Evolutionary conservation across 805 yeast species (phyloP), one percentile per base, ranked within the genome.

Genomic region (Sugiyamaella americana): DNA sequence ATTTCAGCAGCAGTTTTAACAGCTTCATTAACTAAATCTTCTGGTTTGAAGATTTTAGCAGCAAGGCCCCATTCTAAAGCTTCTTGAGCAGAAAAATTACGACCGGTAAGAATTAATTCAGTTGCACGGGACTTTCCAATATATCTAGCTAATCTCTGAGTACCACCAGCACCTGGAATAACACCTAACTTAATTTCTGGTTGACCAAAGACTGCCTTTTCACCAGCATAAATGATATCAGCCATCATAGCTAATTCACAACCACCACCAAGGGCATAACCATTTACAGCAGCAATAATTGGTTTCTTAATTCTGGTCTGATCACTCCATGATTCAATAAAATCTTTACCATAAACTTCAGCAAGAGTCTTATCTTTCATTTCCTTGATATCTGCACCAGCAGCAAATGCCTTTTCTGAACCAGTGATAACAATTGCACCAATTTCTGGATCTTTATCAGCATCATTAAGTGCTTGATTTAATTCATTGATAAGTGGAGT

Each of bases 201-300:
- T 58, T 75, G 79, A 8, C 80, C 80, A 52, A 75, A 74, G 36
- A 58, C 58, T 17, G 79, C 76, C 47, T 63, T 62, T 35, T 68
- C 68, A 17, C 78, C 75, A 16, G 75, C 75, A 48, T 75, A 75
- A 40, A 75, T 59, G 47, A 75, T 70, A 52, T 75, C 80, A 34
- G 72, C 67, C 61, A 68, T 63, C 79, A 75, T 73, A 18, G 80
- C 79, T 34, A 75, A 58, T 56, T 75, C 80, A 49, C 76, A 74
- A 18, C 80, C 80, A 17, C 80, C 80, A 22, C 80, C 80, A 10
- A 76, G 67, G 2, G 79, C 79, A 51, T 60, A 74, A 8, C 80
- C 80, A 51, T 71, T 73, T 34, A 75, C 78, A 3, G 79, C 80
- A 18, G 77, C 76, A 43, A 75, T 68, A 36, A 75, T 57, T n/a